Percentiles rank a stretch among this genome's conserved stretches.
Evolutionary conservation across 2,329 filamentous ascomycete genomes (phyloP).

Genomic region (Fusarium anthophilum): DNA sequence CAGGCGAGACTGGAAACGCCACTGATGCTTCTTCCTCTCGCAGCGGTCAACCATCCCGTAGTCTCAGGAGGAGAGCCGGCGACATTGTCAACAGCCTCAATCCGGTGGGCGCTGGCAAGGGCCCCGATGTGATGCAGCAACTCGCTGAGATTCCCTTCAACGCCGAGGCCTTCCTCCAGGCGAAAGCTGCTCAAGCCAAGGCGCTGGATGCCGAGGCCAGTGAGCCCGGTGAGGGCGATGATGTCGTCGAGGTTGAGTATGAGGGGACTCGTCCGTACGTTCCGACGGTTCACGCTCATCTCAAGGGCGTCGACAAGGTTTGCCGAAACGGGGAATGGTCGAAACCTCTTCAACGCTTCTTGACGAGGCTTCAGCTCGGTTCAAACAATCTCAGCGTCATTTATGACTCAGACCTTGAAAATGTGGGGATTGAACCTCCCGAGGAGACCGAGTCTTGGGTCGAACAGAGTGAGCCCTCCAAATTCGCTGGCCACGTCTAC

Average conservation of each 20-base stretch:
- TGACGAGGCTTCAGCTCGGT: slow-evolving; percentile 23
- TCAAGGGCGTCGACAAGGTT: slow-evolving; percentile 20
- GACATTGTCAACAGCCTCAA: slow-evolving; percentile 3
- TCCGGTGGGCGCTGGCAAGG: background rate
- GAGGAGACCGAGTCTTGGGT: slow-evolving; percentile 23
- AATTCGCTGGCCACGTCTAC: slow-evolving; percentile 22
- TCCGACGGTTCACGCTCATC: slow-evolving; percentile 18
- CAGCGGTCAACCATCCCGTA: background rate
- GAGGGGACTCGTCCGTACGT: background rate
- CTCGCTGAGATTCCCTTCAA: slow-evolving; percentile 27
- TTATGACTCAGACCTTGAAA: slow-evolving; percentile 24
- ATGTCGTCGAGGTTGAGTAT: slow-evolving; percentile 3
- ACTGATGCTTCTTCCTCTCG: background rate
- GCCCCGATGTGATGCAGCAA: slow-evolving; percentile 5
- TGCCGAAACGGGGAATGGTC: slow-evolving; percentile 29
- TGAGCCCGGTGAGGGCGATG: slow-evolving; percentile 18
- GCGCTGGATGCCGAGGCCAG: slow-evolving; percentile 9
- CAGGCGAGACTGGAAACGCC: background rate
- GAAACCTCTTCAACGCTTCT: slow-evolving; percentile 21
- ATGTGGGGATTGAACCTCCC: slow-evolving; percentile 21
- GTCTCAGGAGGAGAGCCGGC: background rate
- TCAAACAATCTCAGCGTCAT: slow-evolving; percentile 15
- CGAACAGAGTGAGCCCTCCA: slow-evolving; percentile 17
- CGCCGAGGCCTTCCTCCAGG: slow-evolving; percentile 9
- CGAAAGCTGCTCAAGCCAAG: slow-evolving; percentile 19